Evolutionary conservation across 2,329 filamentous ascomycete species (phyloP).

Genomic region (Chalaropsis thielavioides): DNA sequence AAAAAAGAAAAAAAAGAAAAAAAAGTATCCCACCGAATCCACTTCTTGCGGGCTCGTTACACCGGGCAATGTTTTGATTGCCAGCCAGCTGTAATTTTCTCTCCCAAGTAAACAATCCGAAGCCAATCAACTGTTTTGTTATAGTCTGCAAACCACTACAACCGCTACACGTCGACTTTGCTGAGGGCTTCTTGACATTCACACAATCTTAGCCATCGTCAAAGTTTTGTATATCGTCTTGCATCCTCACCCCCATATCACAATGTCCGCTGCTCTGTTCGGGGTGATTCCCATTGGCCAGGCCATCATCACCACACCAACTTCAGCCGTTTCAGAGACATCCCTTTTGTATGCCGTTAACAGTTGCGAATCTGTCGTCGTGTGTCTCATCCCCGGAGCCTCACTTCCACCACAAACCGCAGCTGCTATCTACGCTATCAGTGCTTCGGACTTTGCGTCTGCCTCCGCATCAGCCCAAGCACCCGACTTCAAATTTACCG

Average conservation of each 20-base stretch:
- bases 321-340: conserved; percentile 37
- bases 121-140: background rate
- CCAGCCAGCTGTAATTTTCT: background rate
- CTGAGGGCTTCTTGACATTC: background rate
- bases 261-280: conserved; percentile 36
- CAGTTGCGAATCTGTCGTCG: conserved; percentile 57
- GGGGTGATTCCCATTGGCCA: conserved; percentile 47
- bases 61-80: background rate
- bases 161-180: background rate
- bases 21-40: background rate
- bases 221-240: background rate
- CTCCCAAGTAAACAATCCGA: background rate
- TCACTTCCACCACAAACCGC: conserved; percentile 60
- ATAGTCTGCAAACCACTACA: background rate
- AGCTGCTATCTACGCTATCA: conserved; percentile 74
- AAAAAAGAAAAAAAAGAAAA: background rate
- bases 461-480: conserved; percentile 29
- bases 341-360: conserved; percentile 42
- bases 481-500: conserved; percentile 66
- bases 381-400: conserved; percentile 74
- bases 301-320: conserved; percentile 40
- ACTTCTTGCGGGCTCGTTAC: background rate
- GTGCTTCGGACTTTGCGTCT: conserved; percentile 31
- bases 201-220: background rate
- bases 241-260: background rate